Conservation (phyloP, 345 rosid genomes). For the Melastoma malabathricum region DNA sequence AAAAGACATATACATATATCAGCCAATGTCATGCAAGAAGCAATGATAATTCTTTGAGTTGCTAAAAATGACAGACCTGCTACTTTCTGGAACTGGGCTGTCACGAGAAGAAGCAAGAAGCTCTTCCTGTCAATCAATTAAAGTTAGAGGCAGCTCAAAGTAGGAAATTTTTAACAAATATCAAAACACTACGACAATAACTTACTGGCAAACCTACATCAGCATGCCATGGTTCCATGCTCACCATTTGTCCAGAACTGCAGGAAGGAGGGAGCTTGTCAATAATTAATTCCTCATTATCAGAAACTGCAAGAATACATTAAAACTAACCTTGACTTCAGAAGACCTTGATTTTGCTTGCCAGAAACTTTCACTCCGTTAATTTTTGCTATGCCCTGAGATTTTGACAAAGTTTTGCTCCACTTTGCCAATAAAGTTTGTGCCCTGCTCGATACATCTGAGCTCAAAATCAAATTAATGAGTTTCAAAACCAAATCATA, state of each 20-base stretch:
- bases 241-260: slow-evolving; percentile 81
- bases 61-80: slow-evolving; percentile 29
- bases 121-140: slow-evolving; percentile 38
- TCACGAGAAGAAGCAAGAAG: slow-evolving; percentile 19
- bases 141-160: not conserved
- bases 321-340: slow-evolving; percentile 67
- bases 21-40: slow-evolving; percentile 7
- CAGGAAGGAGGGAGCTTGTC: slow-evolving; percentile 10
- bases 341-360: slow-evolving; percentile 51
- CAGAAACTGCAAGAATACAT: not conserved
- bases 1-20: slow-evolving; percentile 8
- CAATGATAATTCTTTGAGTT: not conserved
- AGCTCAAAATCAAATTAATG: slow-evolving; percentile 94
- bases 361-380: slow-evolving; percentile 50
- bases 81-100: slow-evolving; percentile 35
- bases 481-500: slow-evolving; percentile 18
- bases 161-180: not conserved
- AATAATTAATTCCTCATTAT: not conserved
- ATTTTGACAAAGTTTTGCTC: slow-evolving; percentile 76
- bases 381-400: slow-evolving; percentile 55
- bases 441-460: slow-evolving; percentile 99
- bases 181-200: slow-evolving; percentile 8
- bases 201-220: slow-evolving; percentile 45
- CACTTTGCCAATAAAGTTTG: slow-evolving; percentile 72
- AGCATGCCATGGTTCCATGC: slow-evolving; percentile 45